Evolutionary conservation across 345 rosid genomes (phyloP).

Genomic region (Conringia planisiliqua): DNA sequence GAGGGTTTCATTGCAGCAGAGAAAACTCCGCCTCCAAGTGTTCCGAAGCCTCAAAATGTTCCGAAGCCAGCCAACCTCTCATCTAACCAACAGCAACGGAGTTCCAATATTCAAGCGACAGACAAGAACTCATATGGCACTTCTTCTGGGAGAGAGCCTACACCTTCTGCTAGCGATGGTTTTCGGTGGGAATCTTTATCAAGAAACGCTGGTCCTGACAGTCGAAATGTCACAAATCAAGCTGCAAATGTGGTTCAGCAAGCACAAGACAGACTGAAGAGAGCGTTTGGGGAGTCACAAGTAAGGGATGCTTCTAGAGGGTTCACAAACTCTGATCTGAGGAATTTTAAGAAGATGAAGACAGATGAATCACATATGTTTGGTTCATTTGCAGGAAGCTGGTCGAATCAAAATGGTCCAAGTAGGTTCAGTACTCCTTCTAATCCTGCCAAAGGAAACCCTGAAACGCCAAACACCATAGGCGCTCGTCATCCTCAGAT

Average conservation of each 20-base stretch:
- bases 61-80: constrained; percentile 39
- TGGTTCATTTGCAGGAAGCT: constrained; percentile 36
- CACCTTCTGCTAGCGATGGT: constrained; percentile 32
- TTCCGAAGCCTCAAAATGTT: constrained; percentile 48
- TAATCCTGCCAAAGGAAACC: constrained; percentile 34
- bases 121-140: constrained; percentile 28
- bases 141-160: constrained; percentile 29
- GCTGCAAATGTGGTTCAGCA: constrained; percentile 38
- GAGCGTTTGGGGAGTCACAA: constrained; percentile 41
- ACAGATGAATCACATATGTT: constrained; percentile 32
- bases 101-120: constrained; percentile 34
- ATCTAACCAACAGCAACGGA: constrained; percentile 44
- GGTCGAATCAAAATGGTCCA: constrained; percentile 33
- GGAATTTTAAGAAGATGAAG: constrained; percentile 46
- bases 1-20: constrained; percentile 68
- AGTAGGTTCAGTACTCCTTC: constrained; percentile 26
- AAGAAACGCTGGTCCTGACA: constrained; percentile 35
- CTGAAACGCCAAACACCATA: constrained; percentile 29
- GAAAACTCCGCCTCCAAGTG: constrained; percentile 62
- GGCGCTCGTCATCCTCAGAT: constrained; percentile 33
- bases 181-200: constrained; percentile 38
- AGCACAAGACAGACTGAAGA: constrained; percentile 39
- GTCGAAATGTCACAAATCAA: constrained; percentile 30
- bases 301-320: constrained; percentile 33
- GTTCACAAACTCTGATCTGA: constrained; percentile 34